A percentile compares a stretch with the other conserved stretches of the same genome.
Conservation (phyloP, 495 filamentous ascomycete genomes). For the Usnea hakonensis region DNA sequence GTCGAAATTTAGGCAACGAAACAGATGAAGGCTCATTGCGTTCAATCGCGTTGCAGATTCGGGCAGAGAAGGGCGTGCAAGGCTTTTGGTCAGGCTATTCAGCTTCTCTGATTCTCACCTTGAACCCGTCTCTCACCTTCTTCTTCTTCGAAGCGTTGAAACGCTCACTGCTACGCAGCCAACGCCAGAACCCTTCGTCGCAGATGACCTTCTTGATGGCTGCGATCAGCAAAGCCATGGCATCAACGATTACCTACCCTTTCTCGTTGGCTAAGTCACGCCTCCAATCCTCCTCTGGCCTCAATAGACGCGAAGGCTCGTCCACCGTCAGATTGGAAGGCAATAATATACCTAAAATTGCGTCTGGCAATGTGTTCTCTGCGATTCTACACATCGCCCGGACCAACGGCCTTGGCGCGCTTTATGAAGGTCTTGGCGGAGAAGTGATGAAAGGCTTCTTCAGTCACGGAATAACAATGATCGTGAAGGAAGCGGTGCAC, state of each 20-base stretch:
- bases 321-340: conserved; percentile 16
- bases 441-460: conserved; percentile 83
- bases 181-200: conserved; percentile 46
- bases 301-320: conserved; percentile 9
- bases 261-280: conserved; percentile 76
- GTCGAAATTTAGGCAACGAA: conserved; percentile 10
- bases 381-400: conserved; percentile 55
- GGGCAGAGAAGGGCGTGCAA: conserved; percentile 58
- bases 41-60: conserved; percentile 58
- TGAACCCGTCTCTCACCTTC: conserved; percentile 84
- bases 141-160: conserved; percentile 69
- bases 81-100: conserved; percentile 93
- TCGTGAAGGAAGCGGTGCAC: conserved; percentile 78
- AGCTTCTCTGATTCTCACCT: conserved; percentile 66
- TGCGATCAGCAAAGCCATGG: conserved; percentile 71
- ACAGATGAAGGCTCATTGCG: conserved; percentile 35
- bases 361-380: conserved; percentile 49
- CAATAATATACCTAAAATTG: conserved; percentile 9
- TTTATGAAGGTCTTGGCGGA: conserved; percentile 71
- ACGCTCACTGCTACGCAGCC: conserved; percentile 43
- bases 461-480: conserved; percentile 81
- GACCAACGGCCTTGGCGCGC: conserved; percentile 56
- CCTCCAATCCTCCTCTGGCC: conserved; percentile 46
- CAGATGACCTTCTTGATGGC: conserved; percentile 63
- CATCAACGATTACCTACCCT: conserved; percentile 76